Conservation (phyloP, 2,329 filamentous ascomycete genomes). For the Thelonectria discophora region DNA sequence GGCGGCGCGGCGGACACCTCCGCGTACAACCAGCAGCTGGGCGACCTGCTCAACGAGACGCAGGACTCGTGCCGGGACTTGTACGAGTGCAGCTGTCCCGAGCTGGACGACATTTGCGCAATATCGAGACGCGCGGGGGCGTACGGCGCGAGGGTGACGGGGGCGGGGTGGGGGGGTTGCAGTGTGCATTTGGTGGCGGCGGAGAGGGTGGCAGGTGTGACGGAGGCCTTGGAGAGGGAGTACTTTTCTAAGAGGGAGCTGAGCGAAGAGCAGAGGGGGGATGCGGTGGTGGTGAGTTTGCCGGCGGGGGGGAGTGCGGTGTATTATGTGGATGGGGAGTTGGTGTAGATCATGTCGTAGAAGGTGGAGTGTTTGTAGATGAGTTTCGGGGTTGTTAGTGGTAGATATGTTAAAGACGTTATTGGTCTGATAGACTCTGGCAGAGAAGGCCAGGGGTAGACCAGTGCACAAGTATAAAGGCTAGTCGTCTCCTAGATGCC, state of each 20-base stretch:
- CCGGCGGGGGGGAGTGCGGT: conserved; percentile 78
- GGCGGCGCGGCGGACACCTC: conserved; percentile 61
- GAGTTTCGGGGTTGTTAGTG: background rate
- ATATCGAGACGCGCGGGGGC: conserved; percentile 82
- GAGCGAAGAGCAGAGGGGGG: conserved; percentile 75
- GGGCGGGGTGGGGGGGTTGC: conserved; percentile 97
- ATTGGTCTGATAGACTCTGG: too few relatives aligned
- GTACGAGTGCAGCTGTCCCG: conserved; percentile 91
- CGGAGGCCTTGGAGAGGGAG: conserved; percentile 77
- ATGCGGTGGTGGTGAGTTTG: conserved; percentile 88
- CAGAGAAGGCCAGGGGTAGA: too few relatives aligned
- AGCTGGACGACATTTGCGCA: conserved; percentile 87
- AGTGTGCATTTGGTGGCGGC: conserved; percentile 91
- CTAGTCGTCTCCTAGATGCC: too few relatives aligned
- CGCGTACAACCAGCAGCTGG: conserved; percentile 73
- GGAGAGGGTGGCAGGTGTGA: conserved; percentile 81
- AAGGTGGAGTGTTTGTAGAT: background rate
- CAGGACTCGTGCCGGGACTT: conserved; percentile 86
- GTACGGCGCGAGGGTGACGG: conserved; percentile 86
- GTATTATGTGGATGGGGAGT: conserved; percentile 50
- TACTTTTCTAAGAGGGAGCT: conserved; percentile 79
- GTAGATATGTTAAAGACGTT: too few relatives aligned
- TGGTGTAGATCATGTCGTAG: background rate
- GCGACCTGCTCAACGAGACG: conserved; percentile 86
- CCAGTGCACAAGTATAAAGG: too few relatives aligned